A percentile compares a stretch with the other conserved stretches of the same genome.
phyloP scores from a whole-genome alignment of 768 basidiomycete species.

The Leucocoprinus birnbaumii region DNA sequence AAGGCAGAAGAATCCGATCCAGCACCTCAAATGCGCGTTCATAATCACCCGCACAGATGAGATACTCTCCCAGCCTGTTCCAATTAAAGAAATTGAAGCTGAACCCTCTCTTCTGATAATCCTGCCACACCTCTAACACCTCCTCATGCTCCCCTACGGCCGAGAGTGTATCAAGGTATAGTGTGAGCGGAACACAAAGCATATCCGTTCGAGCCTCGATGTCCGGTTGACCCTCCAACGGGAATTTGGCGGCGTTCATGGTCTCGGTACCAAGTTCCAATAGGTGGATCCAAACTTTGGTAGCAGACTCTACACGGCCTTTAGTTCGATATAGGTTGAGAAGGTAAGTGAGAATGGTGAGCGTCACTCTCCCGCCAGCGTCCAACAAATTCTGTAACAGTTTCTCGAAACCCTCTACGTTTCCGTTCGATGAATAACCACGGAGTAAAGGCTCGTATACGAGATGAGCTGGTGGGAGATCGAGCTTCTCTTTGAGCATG shows the following conservation, averaged over 20 bases:
- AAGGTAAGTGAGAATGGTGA: slow-evolving; percentile 60
- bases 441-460: slow-evolving; percentile 63
- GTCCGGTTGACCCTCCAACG: background rate
- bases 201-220: slow-evolving; percentile 34
- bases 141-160: slow-evolving; percentile 55
- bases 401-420: slow-evolving; percentile 52
- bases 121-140: slow-evolving; percentile 66
- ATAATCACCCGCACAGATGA: slow-evolving; percentile 79
- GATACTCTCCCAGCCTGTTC: slow-evolving; percentile 77
- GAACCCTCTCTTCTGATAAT: slow-evolving; percentile 60
- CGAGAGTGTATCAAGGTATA: slow-evolving; percentile 77
- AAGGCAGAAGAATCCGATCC: slow-evolving; percentile 72
- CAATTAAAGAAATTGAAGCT: slow-evolving; percentile 88
- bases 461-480: slow-evolving; percentile 25
- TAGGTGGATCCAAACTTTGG: slow-evolving; percentile 67
- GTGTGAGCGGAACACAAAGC: slow-evolving; percentile 77
- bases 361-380: slow-evolving; percentile 52
- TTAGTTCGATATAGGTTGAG: slow-evolving; percentile 71
- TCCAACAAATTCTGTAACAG: slow-evolving; percentile 50
- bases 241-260: background rate
- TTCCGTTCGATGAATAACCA: slow-evolving; percentile 40
- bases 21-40: slow-evolving; percentile 81
- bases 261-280: slow-evolving; percentile 33
- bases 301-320: slow-evolving; percentile 51
- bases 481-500: slow-evolving; percentile 29